A percentile compares a stretch with the other conserved stretches of the same genome.
Conservation (phyloP, 73 alveolate genomes). For the Paraurostyla sp. region DNA sequence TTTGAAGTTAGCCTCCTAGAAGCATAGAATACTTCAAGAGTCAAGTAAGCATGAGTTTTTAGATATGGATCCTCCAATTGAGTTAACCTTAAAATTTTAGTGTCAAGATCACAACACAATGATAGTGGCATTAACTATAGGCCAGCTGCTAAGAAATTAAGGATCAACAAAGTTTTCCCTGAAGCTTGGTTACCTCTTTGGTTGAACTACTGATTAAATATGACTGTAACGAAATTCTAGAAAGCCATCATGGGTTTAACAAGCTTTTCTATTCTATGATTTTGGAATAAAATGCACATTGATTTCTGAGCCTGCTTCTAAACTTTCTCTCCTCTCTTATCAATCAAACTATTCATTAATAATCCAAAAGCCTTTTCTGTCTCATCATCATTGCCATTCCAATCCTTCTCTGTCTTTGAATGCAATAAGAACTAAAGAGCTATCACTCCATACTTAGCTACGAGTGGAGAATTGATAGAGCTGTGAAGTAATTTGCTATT, state of each 20-base stretch:
- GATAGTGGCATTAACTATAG: constrained; percentile 61
- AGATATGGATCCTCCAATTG: constrained; percentile 51
- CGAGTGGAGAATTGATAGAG: not conserved
- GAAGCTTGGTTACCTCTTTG: constrained; percentile 2
- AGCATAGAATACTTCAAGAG: constrained; percentile 71
- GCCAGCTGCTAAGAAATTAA: constrained; percentile 52
- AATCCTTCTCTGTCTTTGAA: constrained; percentile 60
- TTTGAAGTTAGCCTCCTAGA: constrained; percentile 16
- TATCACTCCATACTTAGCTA: constrained; percentile 63
- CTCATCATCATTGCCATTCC: constrained; percentile 60
- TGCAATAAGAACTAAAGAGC: constrained; percentile 69
- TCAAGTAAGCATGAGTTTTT: constrained; percentile 58
- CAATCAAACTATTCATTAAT: constrained; percentile 17
- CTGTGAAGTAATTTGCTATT: not conserved
- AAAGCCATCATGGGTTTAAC: constrained; percentile 15
- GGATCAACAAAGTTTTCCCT: not conserved
- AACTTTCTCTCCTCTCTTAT: constrained; percentile 53
- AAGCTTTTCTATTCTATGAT: constrained; percentile 42
- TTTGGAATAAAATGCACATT: constrained; percentile 53
- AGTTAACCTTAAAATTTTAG: constrained; percentile 23
- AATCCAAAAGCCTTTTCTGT: constrained; percentile 47
- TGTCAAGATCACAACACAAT: constrained; percentile 25
- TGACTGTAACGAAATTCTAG: not conserved
- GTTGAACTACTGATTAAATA: constrained; percentile 35
- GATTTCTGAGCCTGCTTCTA: constrained; percentile 59